Base-by-base conservation (phyloP, 768 basidiomycete species). In the Russula sp. region DNA sequence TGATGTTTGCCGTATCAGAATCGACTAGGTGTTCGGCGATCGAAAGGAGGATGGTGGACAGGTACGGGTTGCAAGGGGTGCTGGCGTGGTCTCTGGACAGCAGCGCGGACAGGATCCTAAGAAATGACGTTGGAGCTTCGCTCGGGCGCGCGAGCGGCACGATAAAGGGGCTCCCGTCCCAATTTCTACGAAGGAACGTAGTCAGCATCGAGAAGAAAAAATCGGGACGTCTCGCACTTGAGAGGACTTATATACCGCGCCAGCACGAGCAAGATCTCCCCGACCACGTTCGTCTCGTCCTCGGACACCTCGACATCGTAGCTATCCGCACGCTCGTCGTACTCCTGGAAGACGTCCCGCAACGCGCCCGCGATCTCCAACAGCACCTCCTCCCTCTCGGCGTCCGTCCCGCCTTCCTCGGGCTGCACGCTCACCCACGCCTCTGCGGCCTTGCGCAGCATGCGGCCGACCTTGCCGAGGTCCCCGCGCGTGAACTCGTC, bases 11-110 rank as follows among this genome's bases (percentile, higher is more conserved):
- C 0, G 87, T 87, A 70, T 90, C 86, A 16, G 71, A 69, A 66
- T 92, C 90, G 3, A 84, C 79, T 31, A 92, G 77, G 69, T 91
- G 83, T n/a, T 83, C 80, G 27, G 86, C 80, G 57, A 91, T 79
- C 45, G 79, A 79, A 52, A 91, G 78, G 22, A 91, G 79, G 35
- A 83, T 85, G 22, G 78, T 77, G 3, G 87, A 84, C 6, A 91
- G 77, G 11, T 82, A 78, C 8, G 87, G 86, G 51, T 79, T 80
- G 63, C 88, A 76, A 20, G 81, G 78, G 4, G 79, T 78, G 2
- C 79, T 75, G 68, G 58, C 57, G 18, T 85, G 82, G 59, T 88
- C 86, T 45, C 84, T 80, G 6, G 84, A 79, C 20, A 92, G 79
- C 11, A 91, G 77, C 34, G 79, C 79, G 0, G 85, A 81, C 42